Evolutionary conservation across 352 stramenopile genomes (phyloP).

Genomic region (Pythium rishiriense): DNA sequence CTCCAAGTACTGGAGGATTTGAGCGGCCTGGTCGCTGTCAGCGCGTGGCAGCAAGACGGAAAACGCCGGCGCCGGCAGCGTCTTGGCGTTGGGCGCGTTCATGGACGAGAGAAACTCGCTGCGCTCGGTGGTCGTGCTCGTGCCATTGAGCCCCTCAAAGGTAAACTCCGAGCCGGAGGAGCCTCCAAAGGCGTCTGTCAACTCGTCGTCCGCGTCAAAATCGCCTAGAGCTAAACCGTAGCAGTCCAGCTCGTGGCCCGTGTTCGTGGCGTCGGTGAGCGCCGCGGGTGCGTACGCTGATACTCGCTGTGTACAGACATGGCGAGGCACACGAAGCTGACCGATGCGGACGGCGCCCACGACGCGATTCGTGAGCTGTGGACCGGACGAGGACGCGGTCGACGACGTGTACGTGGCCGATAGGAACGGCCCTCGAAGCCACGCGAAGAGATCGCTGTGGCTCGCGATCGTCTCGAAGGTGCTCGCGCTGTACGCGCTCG

Average conservation of each 20-base stretch:
- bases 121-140: slow-evolving; percentile 34
- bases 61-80: slow-evolving; percentile 43
- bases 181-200: slow-evolving; percentile 16
- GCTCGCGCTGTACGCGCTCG: slow-evolving; percentile 26
- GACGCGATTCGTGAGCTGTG: slow-evolving; percentile 34
- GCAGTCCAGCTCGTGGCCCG: slow-evolving; percentile 16
- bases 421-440: slow-evolving; percentile 37
- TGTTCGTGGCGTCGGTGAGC: slow-evolving; percentile 6
- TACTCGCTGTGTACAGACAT: slow-evolving; percentile 39
- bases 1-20: slow-evolving; percentile 32
- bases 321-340: slow-evolving; percentile 38
- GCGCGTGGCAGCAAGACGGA: slow-evolving; percentile 39
- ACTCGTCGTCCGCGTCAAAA: slow-evolving; percentile 28
- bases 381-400: not conserved
- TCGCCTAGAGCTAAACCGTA: slow-evolving; percentile 28
- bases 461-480: slow-evolving; percentile 31
- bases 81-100: slow-evolving; percentile 23
- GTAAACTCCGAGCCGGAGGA: slow-evolving; percentile 20
- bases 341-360: slow-evolving; percentile 49
- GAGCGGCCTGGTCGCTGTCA: slow-evolving; percentile 14
- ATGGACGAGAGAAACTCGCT: slow-evolving; percentile 44
- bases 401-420: slow-evolving; percentile 21
- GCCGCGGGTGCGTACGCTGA: slow-evolving; percentile 29
- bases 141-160: slow-evolving; percentile 40
- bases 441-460: slow-evolving; percentile 29